phyloP scores from a whole-genome alignment of 208 protist species.

The Wallacemonas rigidus region DNA sequence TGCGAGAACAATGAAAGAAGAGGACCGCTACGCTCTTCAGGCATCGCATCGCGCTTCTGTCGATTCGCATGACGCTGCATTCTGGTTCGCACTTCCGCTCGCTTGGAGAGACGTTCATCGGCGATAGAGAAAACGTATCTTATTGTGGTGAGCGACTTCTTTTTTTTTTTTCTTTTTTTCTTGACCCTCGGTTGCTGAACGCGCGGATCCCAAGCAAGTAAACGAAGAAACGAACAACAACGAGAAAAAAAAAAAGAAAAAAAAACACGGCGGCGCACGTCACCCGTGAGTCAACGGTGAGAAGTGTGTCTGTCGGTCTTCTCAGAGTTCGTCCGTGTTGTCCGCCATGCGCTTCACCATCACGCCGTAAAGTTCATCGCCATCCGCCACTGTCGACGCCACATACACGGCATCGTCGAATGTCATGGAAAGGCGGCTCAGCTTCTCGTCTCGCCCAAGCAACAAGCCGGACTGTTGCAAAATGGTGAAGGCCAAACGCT shows the following conservation, averaged over 20 bases:
- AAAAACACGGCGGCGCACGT: background rate
- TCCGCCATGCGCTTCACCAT: constrained; percentile 53
- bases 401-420: constrained; percentile 80
- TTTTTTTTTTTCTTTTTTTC: constrained; percentile 16
- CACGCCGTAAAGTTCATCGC: constrained; percentile 60
- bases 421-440: constrained; percentile 78
- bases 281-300: background rate
- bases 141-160: background rate
- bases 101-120: too few species aligned
- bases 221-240: constrained; percentile 16
- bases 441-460: constrained; percentile 47
- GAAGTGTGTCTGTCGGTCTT: background rate
- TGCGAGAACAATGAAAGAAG: too few species aligned
- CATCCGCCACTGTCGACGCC: constrained; percentile 58
- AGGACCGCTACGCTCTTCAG: too few species aligned
- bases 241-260: constrained; percentile 3
- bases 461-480: constrained; percentile 65
- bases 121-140: too few species aligned
- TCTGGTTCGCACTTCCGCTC: too few species aligned
- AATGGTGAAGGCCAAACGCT: constrained; percentile 71
- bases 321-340: constrained; percentile 24
- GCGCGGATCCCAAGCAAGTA: background rate
- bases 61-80: too few species aligned
- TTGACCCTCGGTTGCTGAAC: background rate
- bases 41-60: too few species aligned